Percentiles rank a stretch among this genome's conserved stretches.
phyloP scores from a whole-genome alignment of 805 yeast genomes.

The Sungouiozyma intestinalis region DNA sequence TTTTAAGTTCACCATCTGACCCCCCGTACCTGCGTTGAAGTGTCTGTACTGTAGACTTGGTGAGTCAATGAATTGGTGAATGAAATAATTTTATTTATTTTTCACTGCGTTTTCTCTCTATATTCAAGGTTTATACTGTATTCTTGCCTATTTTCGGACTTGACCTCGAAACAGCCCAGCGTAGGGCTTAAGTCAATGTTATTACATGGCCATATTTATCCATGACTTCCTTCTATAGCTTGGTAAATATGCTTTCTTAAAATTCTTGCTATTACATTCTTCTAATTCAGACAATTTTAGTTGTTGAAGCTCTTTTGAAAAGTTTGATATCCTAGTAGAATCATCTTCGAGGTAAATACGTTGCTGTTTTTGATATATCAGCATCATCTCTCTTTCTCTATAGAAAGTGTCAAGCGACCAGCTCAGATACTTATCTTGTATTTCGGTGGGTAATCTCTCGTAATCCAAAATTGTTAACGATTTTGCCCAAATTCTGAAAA shows the following conservation, averaged over 20 bases:
- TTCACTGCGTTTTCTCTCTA: too few species aligned
- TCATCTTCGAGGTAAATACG: not conserved
- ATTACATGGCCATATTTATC: not conserved
- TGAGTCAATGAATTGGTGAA: too few species aligned
- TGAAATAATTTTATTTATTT: too few species aligned
- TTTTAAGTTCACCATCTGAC: conserved; percentile 28
- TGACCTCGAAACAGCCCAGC: too few species aligned
- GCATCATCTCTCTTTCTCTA: conserved; percentile 1
- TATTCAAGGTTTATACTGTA: too few species aligned
- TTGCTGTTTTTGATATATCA: not conserved
- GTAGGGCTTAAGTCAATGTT: too few species aligned
- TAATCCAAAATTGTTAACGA: conserved; percentile 1
- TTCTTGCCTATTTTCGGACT: too few species aligned
- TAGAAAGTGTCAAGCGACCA: conserved; percentile 3
- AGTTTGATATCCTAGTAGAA: not conserved
- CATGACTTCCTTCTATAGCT: not conserved
- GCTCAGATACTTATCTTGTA: conserved; percentile 2
- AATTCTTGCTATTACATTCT: not conserved
- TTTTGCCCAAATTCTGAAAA: conserved; percentile 1
- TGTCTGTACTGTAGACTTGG: too few species aligned
- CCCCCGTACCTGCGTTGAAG: too few species aligned
- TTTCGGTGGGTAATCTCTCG: conserved; percentile 1
- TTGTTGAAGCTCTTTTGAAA: not conserved
- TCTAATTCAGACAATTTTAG: not conserved
- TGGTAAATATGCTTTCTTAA: not conserved